phyloP scores from a whole-genome alignment of 345 rosid species.

The Anastatica hierochuntica region DNA sequence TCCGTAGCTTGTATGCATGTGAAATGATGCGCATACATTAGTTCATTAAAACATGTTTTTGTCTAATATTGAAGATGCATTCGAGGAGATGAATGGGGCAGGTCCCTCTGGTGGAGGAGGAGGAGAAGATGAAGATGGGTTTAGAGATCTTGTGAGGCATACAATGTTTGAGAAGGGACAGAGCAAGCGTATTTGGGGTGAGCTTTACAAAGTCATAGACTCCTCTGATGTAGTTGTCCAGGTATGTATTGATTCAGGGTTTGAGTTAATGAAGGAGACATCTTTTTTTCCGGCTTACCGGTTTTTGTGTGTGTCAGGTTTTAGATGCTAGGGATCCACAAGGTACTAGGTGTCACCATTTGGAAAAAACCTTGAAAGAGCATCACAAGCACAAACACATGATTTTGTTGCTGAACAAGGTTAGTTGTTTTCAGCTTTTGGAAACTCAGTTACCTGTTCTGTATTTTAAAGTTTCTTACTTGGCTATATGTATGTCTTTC shows the following conservation, averaged over 20 bases:
- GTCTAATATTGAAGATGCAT: constrained; percentile 41
- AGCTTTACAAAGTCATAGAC: constrained; percentile 93
- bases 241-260: constrained; percentile 29
- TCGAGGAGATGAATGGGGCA: constrained; percentile 42
- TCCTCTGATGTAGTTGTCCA: constrained; percentile 94
- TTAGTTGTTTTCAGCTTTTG: constrained; percentile 16
- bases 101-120: constrained; percentile 37
- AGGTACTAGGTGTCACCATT: constrained; percentile 83
- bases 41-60: neutral
- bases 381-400: constrained; percentile 84
- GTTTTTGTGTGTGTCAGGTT: constrained; percentile 40
- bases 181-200: constrained; percentile 98
- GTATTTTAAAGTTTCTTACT: neutral
- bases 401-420: constrained; percentile 92
- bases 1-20: neutral
- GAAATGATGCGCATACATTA: no score
- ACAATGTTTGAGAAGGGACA: constrained; percentile 98
- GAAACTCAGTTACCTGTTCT: neutral
- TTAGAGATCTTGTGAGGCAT: constrained; percentile 85
- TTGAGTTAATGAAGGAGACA: neutral
- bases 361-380: constrained; percentile 87
- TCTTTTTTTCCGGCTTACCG: neutral
- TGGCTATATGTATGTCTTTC: neutral
- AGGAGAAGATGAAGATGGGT: constrained; percentile 61
- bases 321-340: constrained; percentile 95